These are phyloP conservation scores for Russula emetica DNA, from an alignment of 768 basidiomycete genomes.

Conservation along the genomic window DNA sequence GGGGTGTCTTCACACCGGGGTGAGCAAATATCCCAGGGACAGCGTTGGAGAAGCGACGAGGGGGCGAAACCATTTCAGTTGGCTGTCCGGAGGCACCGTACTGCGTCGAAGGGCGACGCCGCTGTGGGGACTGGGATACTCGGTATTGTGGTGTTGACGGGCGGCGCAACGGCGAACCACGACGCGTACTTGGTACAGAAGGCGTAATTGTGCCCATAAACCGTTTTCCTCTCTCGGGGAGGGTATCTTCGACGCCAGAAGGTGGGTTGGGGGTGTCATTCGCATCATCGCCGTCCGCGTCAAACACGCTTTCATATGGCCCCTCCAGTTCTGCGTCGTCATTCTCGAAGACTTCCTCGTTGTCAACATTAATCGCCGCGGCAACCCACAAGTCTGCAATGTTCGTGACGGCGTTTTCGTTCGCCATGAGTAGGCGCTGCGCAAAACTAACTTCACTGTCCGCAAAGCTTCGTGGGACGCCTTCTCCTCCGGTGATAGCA, in stretches of 20 bases:
- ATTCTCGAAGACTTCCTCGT: constrained; percentile 69
- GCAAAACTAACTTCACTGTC: constrained; percentile 75
- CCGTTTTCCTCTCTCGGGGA: constrained; percentile 12
- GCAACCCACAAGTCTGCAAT: constrained; percentile 98
- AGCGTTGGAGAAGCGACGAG: constrained; percentile 51
- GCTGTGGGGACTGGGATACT: constrained; percentile 21
- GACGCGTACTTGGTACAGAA: constrained; percentile 22
- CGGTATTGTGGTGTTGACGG: constrained; percentile 27
- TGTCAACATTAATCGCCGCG: constrained; percentile 91
- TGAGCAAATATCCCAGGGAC: constrained; percentile 81
- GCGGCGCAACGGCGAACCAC: constrained; percentile 18
- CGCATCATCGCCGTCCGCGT: constrained; percentile 33
- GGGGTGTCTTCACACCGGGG: constrained; percentile 72
- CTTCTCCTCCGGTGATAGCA: constrained; percentile 37
- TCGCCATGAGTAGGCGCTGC: constrained; percentile 83
- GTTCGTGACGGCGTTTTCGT: constrained; percentile 90
- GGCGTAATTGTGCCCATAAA: neutral
- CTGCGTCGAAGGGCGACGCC: constrained; percentile 22
- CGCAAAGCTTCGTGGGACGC: constrained; percentile 37
- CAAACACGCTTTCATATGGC: constrained; percentile 30
- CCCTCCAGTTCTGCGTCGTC: constrained; percentile 41
- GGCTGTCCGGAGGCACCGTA: constrained; percentile 19
- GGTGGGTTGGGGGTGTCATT: constrained; percentile 26
- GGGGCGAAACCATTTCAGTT: constrained; percentile 39
- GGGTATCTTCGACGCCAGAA: neutral